Base-by-base conservation (phyloP, 2,329 filamentous ascomycete species). In the Fusarium subtropicale region DNA sequence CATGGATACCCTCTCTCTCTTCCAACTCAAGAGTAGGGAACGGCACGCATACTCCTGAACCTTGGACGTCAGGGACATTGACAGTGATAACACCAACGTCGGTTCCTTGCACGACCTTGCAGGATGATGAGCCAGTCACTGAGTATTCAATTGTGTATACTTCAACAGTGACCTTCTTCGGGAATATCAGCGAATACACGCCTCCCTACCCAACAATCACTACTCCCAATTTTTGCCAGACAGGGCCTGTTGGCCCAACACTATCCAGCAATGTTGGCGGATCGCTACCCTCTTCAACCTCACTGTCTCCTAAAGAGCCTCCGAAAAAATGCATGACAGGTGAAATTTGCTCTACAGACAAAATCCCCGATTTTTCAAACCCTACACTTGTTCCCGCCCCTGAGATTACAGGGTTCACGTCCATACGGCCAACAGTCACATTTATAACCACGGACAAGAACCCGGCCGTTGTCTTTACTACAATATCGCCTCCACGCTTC, bases 391-490 rank as follows among this genome's bases (percentile, higher is more conserved):
- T 44, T 31, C 28, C 54, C 10, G 48, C 28, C 18, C 45, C 61
- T 22, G 59, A 45, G 36, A 54, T 41, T n/a, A 61, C 63, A 57
- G 52, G n/a, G 20, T 56, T 54, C 47, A 68, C 60, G 28, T 55
- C 48, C 36, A 56, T 55, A 48, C 61, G 69, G 50, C 24, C 71
- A 28, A 81, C 81, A 8, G 69, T 84, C 47, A 84, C 81, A 5
- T 82, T 86, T 47, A 73, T 84, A 52, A 86, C 84, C 3, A 86
- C 85, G 5, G 85, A 86, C 72, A 87, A 86, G 72, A 87, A 87
- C 57, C 85, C 86, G 0, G 80, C 82, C 11, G 83, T 87, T 18
- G 79, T 86, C 4, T 78, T 79, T 62, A 72, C 82, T 1, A 77
- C 80, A 4, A 75, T 80, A 18, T 62, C 73, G 7, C 75, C 79